These are phyloP conservation scores for Linnemannia elongata DNA, from an alignment of 192 early-diverging fungal genomes.

Conservation along the genomic window DNA sequence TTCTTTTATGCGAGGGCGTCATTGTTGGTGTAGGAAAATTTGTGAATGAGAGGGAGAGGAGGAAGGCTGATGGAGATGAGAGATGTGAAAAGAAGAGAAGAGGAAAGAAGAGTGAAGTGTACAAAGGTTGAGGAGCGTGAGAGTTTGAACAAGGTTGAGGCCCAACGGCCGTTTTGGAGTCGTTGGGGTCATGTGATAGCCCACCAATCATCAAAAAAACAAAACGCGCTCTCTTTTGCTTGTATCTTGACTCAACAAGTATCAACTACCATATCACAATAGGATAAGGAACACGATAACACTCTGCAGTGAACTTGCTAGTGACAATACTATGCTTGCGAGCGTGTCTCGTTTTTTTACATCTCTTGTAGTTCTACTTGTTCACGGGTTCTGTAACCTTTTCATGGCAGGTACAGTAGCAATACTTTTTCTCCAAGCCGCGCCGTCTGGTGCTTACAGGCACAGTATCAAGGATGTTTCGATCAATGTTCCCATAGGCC, in stretches of 20 bases:
- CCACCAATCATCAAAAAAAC: background rate
- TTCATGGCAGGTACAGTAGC: background rate
- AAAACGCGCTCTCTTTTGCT: background rate
- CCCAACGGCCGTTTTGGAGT: background rate
- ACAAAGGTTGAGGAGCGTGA: background rate
- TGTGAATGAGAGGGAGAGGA: background rate
- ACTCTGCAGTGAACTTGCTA: too few species aligned
- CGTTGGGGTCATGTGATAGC: background rate
- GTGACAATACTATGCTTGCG: too few species aligned
- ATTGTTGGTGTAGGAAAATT: background rate
- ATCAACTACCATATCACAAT: background rate
- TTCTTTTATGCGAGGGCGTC: constrained; percentile 8
- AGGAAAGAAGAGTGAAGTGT: too few species aligned
- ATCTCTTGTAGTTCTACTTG: too few species aligned
- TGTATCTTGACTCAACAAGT: background rate
- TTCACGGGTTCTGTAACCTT: too few species aligned
- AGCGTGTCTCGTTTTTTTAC: too few species aligned
- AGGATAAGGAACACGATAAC: background rate
- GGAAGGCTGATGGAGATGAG: background rate
- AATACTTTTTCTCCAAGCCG: background rate
- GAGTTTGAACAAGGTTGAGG: constrained; percentile 1
- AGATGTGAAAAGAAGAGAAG: background rate
- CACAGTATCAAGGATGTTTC: background rate
- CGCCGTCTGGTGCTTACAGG: background rate
- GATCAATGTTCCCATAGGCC: background rate